phyloP scores from a whole-genome alignment of 768 basidiomycete species.

The Leucocoprinus birnbaumii region DNA sequence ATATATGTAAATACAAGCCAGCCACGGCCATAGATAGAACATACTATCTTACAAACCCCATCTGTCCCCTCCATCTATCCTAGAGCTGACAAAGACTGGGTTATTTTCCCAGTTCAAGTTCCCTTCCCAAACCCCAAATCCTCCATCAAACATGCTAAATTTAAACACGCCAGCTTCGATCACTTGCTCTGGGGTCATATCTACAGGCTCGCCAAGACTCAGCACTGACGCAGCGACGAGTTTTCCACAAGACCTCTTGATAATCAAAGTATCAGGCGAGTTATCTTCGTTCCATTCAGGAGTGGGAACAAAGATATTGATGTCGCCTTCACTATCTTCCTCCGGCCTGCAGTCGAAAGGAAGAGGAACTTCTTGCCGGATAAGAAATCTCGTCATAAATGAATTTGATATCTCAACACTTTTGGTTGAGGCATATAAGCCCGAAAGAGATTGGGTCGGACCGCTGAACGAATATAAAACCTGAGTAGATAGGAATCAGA shows the following conservation, averaged over 20 bases:
- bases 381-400: neutral
- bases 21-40: neutral
- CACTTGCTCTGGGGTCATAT: too few species aligned
- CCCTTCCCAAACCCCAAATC: neutral
- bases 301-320: neutral
- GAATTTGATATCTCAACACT: neutral
- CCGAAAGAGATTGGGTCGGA: neutral
- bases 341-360: neutral
- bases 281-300: neutral
- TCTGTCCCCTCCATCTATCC: neutral
- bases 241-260: neutral
- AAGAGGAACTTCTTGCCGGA: neutral
- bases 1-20: too few species aligned
- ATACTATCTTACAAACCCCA: neutral
- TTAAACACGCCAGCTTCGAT: neutral
- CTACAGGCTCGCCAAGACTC: neutral
- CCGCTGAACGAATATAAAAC: neutral
- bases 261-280: neutral
- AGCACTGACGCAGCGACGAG: neutral
- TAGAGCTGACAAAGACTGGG: neutral
- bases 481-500: neutral
- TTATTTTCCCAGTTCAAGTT: neutral
- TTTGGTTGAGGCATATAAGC: neutral
- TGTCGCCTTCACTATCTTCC: neutral
- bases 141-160: neutral